Conservation (phyloP, 2,329 filamentous ascomycete genomes). For the Leptographium lundbergii region DNA sequence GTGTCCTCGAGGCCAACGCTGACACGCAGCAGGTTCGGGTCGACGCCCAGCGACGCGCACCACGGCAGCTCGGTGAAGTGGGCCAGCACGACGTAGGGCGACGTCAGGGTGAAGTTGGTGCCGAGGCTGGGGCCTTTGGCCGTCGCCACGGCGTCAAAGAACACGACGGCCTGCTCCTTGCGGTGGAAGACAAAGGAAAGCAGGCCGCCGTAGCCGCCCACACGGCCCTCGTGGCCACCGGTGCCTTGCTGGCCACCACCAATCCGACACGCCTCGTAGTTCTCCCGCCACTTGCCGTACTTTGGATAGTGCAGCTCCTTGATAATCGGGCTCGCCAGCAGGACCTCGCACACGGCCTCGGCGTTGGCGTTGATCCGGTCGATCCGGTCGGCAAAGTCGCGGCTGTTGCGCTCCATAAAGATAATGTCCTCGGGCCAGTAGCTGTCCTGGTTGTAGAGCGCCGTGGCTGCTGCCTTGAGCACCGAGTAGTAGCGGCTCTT, state of each 20-base stretch:
- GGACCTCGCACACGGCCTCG: slow-evolving; percentile 64
- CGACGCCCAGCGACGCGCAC: slow-evolving; percentile 71
- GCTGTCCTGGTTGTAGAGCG: slow-evolving; percentile 64
- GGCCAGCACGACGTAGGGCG: slow-evolving; percentile 81
- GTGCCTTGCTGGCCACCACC: slow-evolving; percentile 36
- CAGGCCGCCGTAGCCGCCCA: slow-evolving; percentile 79
- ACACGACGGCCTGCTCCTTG: slow-evolving; percentile 58
- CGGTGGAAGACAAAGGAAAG: slow-evolving; percentile 71
- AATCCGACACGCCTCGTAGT: slow-evolving; percentile 60
- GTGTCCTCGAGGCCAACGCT: slow-evolving; percentile 84
- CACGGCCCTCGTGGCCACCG: slow-evolving; percentile 50
- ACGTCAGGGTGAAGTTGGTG: slow-evolving; percentile 90
- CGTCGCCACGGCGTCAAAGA: slow-evolving; percentile 77
- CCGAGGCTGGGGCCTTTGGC: slow-evolving; percentile 90
- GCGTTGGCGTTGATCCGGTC: slow-evolving; percentile 77
- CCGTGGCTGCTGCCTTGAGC: slow-evolving; percentile 53
- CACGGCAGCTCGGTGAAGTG: slow-evolving; percentile 91
- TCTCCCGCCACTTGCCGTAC: slow-evolving; percentile 39
- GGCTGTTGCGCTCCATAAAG: slow-evolving; percentile 91
- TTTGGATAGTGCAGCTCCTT: slow-evolving; percentile 83
- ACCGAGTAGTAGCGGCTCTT: slow-evolving; percentile 55
- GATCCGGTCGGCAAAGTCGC: slow-evolving; percentile 76
- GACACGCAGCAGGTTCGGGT: slow-evolving; percentile 67
- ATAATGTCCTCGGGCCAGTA: slow-evolving; percentile 92
- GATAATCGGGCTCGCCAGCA: slow-evolving; percentile 49